Evolutionary conservation across 371 early-diverging fungal species (phyloP), one percentile per base, ranked within the genome.

Genomic region (Nematocida sp.): DNA sequence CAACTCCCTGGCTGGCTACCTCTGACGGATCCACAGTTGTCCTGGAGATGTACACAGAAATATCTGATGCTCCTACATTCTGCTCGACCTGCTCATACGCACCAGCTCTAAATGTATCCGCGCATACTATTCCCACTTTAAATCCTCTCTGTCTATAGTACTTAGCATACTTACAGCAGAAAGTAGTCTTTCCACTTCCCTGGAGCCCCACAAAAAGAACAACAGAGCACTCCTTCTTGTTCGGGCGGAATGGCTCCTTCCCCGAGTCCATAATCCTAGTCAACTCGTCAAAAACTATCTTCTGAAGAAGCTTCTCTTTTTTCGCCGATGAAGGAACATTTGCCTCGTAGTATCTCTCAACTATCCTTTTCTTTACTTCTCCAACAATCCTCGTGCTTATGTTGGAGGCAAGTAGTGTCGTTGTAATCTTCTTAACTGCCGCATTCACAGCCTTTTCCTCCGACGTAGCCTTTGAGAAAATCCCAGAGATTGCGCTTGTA

Each of bases 61-160:
- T 92, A 79, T 94, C 93, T 25, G 95, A 95, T 80, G 93, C 92
- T 28, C 92, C 89, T 2, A 97, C 95, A 80, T 98, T 98, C 80
- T 98, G 98, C 83, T 92, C 93, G 75, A 97, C 87, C 86, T 98
- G 99, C 86, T 96, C 99, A 84, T 94, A 97, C 3, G 99, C 99
- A 85, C 99, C 99, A 56, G 99, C 99, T 84, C 99, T 91, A 84
- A 96, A 98, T 3, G 99, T 98, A 84, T 98, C 99, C 1, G 97
- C 92, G 84, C 97, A 96, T 1, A 98, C 95, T 53, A 98, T 84
- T 13, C 92, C 92, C 0, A 90, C 90, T 81, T 94, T 96, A 88
- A 91, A 94, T 0, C 96, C 95, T 85, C 94, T 93, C 66, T 93
- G 88, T 82, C 92, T 91, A 81, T 97, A 97, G 79, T 91, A 89